phyloP scores from a whole-genome alignment of 352 stramenopile genomes.

The Saprolegnia parasitica region DNA sequence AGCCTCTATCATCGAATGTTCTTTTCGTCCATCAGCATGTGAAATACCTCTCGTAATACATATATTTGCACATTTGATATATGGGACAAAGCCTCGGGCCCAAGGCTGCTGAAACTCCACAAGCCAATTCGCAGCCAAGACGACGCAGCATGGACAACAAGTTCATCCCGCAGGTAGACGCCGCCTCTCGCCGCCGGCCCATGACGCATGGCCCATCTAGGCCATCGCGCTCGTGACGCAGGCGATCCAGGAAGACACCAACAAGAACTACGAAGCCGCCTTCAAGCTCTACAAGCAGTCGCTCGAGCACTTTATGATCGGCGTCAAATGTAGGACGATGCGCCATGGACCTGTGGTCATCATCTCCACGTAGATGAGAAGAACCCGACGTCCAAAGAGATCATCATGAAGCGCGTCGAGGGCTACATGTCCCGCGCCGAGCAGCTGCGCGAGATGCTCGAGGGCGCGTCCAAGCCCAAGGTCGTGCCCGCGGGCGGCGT shows the following conservation, averaged over 20 bases:
- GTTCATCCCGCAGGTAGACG: slow-evolving; percentile 72
- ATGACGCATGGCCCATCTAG: slow-evolving; percentile 25
- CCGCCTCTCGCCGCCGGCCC: not conserved
- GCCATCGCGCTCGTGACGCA: slow-evolving; percentile 85
- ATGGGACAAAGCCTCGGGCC: not conserved
- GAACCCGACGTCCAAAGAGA: slow-evolving; percentile 85
- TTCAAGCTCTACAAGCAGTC: slow-evolving; percentile 85
- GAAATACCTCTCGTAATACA: too few species aligned
- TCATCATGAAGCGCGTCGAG: slow-evolving; percentile 88
- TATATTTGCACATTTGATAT: not conserved
- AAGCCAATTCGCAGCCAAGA: slow-evolving; percentile 8
- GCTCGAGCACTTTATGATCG: slow-evolving; percentile 86
- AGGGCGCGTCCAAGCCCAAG: slow-evolving; percentile 55
- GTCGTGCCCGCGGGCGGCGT: slow-evolving; percentile 49
- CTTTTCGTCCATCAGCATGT: too few species aligned
- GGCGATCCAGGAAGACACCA: slow-evolving; percentile 85
- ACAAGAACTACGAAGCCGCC: slow-evolving; percentile 85
- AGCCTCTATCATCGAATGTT: too few species aligned
- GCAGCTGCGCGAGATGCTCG: slow-evolving; percentile 76
- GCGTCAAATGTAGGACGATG: slow-evolving; percentile 72
- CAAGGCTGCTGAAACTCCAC: slow-evolving; percentile 9
- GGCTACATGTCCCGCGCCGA: slow-evolving; percentile 88
- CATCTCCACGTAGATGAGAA: slow-evolving; percentile 68
- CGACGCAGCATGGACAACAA: slow-evolving; percentile 73
- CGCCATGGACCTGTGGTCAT: not conserved